Evolutionary conservation across 2,329 filamentous ascomycete species (phyloP), one percentile per base, ranked within the genome.

Genomic region (Dactylella cylindrospora): DNA sequence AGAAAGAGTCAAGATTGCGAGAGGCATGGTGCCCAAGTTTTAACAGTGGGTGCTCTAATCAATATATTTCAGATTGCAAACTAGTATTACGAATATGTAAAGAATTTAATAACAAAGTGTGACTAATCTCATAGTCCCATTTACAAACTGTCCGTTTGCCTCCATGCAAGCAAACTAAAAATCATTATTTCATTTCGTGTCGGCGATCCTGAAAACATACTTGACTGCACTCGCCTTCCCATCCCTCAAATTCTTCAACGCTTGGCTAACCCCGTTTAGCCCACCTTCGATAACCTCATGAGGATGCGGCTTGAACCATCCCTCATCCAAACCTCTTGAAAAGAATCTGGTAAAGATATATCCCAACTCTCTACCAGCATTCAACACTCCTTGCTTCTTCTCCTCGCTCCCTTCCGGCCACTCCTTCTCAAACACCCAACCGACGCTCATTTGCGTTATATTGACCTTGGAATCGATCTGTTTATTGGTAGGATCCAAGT

Each of bases 241-340:
- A 13, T 74, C 72, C 67, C 71, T 75, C 67, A 78, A 60, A 33
- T 72, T 70, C 66, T 64, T 69, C 66, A 79, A 59, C 2, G 69
- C 76, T 46, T 64, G 66, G 60, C 74, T 68, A 4, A 80, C 68
- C 2, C 77, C 77, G 23, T 71, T 72, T 46, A 80, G 65, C 0
- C 78, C 78, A 1, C 77, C 77, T 0, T 75, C 72, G 1, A 81
- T 70, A 9, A 83, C 73, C 70, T 81, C 78, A 36, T 73, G 70
- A 33, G 77, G 77, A 69, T 82, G 79, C 5, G 70, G 67, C 60
- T 70, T 73, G 45, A 82, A 77, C 72, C 75, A 78, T 0, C 78
- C 78, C 60, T 80, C 74, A 25, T 70, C 72, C 60, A 80, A 38
- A 2, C 59, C 59, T 23, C 45, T 51, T 7, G 46, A 38, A 2